A percentile compares a stretch with the other conserved stretches of the same genome.
phyloP scores from a whole-genome alignment of 108 stramenopile genomes.

The Discostella stelligeroides region DNA sequence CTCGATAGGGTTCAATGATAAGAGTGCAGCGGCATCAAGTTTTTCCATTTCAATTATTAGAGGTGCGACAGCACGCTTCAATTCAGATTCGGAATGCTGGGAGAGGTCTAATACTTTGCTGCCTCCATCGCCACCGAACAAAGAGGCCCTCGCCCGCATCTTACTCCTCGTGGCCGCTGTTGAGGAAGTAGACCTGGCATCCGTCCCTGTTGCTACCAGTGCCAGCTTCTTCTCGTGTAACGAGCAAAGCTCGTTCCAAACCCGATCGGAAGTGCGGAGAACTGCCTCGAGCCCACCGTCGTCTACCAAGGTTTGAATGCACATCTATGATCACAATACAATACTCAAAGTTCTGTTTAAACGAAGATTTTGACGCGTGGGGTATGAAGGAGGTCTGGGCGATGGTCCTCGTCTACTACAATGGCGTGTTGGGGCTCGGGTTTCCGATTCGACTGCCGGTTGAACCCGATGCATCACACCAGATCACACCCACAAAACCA shows the following conservation, averaged over 20 bases:
- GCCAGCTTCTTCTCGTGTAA: conserved; percentile 4
- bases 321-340: conserved; percentile 31
- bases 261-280: conserved; percentile 27
- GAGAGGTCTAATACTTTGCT: background rate
- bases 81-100: conserved; percentile 10
- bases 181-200: too few relatives aligned
- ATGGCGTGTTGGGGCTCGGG: too few relatives aligned
- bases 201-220: background rate
- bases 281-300: conserved; percentile 39
- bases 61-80: conserved; percentile 31
- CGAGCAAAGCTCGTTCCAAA: conserved; percentile 23
- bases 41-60: conserved; percentile 48
- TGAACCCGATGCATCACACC: too few relatives aligned
- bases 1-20: conserved; percentile 50
- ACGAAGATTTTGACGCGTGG: too few relatives aligned
- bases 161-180: background rate
- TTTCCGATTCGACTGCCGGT: too few relatives aligned
- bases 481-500: too few relatives aligned
- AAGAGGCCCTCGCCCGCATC: conserved; percentile 4
- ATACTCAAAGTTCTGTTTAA: background rate
- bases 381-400: too few relatives aligned
- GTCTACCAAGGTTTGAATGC: conserved; percentile 35
- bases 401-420: too few relatives aligned
- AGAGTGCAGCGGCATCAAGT: conserved; percentile 57
- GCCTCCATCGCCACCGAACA: conserved; percentile 8